Evolutionary conservation across 768 basidiomycete species (phyloP).

Genomic region (Lactarius indigo): DNA sequence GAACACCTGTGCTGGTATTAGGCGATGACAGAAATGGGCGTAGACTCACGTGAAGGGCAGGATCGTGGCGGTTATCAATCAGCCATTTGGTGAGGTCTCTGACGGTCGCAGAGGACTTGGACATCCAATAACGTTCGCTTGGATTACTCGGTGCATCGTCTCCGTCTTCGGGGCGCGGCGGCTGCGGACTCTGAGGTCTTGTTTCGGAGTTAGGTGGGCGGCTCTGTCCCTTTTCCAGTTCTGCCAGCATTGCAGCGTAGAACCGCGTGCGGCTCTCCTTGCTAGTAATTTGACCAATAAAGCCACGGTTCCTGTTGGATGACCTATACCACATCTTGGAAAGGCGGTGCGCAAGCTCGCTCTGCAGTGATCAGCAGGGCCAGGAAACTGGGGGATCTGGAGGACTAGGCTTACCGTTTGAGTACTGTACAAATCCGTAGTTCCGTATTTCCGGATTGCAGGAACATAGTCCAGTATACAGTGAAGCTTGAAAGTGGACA

Average conservation of each 20-base stretch:
- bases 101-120: neutral
- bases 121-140: neutral
- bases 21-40: neutral
- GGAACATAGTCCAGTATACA: too few relatives aligned
- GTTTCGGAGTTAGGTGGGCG: neutral
- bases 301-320: neutral
- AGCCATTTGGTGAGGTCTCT: neutral
- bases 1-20: too few relatives aligned
- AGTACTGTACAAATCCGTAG: too few relatives aligned
- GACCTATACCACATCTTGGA: neutral
- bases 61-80: neutral
- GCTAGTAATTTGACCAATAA: neutral
- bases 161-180: neutral
- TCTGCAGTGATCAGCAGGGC: too few relatives aligned
- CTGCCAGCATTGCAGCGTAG: neutral
- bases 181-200: neutral
- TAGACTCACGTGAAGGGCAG: neutral
- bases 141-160: neutral
- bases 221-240: neutral
- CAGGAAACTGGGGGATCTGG: too few relatives aligned
- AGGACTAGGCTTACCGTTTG: too few relatives aligned
- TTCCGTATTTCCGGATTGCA: too few relatives aligned
- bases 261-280: neutral
- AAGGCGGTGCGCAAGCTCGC: too few relatives aligned
- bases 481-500: too few relatives aligned